Conservation (phyloP, 345 rosid species). For the Populus davidiana region DNA sequence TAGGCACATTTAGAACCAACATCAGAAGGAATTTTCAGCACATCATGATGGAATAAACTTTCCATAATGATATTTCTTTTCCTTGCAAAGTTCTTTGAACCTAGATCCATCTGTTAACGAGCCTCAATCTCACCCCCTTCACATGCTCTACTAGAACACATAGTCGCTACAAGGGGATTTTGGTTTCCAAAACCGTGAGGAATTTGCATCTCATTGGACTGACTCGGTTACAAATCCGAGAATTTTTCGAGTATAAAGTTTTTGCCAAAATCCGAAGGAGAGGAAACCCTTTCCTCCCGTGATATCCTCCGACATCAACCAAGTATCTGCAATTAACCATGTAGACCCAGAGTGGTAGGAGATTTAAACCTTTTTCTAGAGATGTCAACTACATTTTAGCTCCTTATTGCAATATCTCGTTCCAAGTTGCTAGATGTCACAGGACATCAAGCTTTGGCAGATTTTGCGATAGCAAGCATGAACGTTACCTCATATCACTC, state of each 20-base stretch:
- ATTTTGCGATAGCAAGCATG: background rate
- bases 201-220: background rate
- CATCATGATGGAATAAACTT: background rate
- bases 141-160: background rate
- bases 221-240: no score
- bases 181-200: background rate
- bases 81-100: background rate
- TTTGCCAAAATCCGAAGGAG: background rate
- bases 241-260: background rate
- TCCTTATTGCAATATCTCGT: background rate
- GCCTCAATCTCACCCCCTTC: background rate
- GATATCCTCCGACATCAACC: background rate
- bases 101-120: background rate
- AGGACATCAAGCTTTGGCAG: background rate
- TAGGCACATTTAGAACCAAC: background rate
- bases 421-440: background rate
- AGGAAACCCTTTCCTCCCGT: background rate
- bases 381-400: background rate
- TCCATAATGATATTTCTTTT: background rate
- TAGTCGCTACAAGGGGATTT: background rate
- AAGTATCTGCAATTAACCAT: background rate
- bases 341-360: background rate
- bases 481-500: background rate
- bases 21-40: background rate
- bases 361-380: background rate